Percentiles rank a stretch among this genome's conserved stretches.
Evolutionary conservation across 2,329 filamentous ascomycete species (phyloP).

Genomic region (Aspergillus texensis): DNA sequence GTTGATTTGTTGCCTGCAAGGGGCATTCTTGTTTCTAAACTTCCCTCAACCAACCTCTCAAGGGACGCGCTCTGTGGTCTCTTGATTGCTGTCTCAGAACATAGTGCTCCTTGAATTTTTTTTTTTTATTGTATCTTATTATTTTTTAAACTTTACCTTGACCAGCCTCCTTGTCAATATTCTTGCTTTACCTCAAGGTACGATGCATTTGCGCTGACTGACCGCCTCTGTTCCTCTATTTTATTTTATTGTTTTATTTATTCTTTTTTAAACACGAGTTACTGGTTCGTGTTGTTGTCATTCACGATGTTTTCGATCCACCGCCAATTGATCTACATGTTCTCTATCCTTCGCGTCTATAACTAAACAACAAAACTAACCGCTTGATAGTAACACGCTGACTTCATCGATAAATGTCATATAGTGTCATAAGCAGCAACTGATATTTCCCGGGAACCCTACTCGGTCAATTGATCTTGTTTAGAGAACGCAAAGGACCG

Average conservation of each 20-base stretch:
- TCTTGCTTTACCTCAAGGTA: conserved; percentile 16
- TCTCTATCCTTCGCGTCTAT: conserved; percentile 8
- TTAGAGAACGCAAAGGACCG: not conserved
- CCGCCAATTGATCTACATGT: conserved; percentile 11
- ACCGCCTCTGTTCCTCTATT: conserved; percentile 7
- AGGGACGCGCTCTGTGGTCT: conserved; percentile 12
- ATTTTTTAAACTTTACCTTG: conserved; percentile 3
- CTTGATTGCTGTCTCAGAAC: conserved; percentile 16
- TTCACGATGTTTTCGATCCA: conserved; percentile 12
- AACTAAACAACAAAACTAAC: conserved; percentile 10
- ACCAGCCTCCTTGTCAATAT: conserved; percentile 16
- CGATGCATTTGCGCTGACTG: conserved; percentile 7
- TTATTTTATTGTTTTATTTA: not conserved
- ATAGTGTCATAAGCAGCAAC: not conserved
- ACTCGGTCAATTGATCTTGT: not conserved
- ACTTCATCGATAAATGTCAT: conserved; percentile 1
- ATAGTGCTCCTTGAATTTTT: conserved; percentile 8
- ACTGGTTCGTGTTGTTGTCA: conserved; percentile 11
- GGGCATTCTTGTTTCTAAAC: conserved; percentile 20
- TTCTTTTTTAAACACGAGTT: not conserved
- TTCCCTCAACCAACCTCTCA: conserved; percentile 20
- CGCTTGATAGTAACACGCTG: conserved; percentile 7
- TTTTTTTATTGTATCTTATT: not conserved
- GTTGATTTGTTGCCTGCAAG: conserved; percentile 26
- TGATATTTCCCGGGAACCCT: not conserved